phyloP scores from a whole-genome alignment of 306 rosid species.

The Citrullus amarus region DNA sequence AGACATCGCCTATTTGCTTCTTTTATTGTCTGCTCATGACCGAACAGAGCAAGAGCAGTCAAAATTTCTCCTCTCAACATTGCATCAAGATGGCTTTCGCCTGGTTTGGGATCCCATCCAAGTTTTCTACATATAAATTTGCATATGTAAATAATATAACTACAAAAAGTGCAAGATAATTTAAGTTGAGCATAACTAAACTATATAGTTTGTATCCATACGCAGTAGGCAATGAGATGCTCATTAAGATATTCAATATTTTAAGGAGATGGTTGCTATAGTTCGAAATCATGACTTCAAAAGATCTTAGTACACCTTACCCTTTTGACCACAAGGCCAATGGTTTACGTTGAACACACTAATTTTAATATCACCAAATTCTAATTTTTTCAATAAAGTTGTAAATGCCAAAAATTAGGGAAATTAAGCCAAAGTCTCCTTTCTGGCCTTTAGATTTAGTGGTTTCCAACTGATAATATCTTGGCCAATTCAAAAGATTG shows the following conservation, averaged over 20 bases:
- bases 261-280: background rate
- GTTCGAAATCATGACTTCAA: background rate
- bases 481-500: background rate
- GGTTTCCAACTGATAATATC: background rate
- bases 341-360: background rate
- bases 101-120: slow-evolving; percentile 83
- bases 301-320: background rate
- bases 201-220: background rate
- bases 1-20: slow-evolving; percentile 72
- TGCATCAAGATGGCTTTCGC: slow-evolving; percentile 55
- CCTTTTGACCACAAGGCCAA: background rate
- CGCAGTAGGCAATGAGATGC: background rate
- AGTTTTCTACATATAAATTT: slow-evolving; percentile 53
- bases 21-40: slow-evolving; percentile 59
- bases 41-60: slow-evolving; percentile 59
- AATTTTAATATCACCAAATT: background rate
- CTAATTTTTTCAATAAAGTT: background rate
- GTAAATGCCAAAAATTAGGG: background rate
- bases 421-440: background rate
- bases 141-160: background rate
- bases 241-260: background rate
- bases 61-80: slow-evolving; percentile 94
- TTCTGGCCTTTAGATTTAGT: background rate
- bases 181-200: background rate
- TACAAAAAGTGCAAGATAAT: background rate